A percentile compares a stretch with the other conserved stretches of the same genome.
These are phyloP conservation scores for Rhizophagus sp. DNA, from an alignment of 192 early-diverging fungal genomes.

Conservation along the genomic window DNA sequence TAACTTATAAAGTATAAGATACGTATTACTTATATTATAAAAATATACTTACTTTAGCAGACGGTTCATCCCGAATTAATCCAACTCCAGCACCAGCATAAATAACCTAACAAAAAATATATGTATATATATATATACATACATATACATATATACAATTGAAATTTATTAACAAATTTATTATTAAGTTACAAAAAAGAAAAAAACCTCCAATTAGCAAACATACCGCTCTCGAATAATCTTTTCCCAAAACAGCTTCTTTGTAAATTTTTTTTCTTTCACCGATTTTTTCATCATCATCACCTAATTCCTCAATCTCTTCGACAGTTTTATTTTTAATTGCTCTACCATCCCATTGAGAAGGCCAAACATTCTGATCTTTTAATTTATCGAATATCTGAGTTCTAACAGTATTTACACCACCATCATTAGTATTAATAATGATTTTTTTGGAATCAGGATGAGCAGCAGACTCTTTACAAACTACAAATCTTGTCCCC, in stretches of 20 bases:
- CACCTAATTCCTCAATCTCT: constrained; percentile 17
- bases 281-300: neutral
- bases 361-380: constrained; percentile 38
- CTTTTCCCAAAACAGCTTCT: neutral
- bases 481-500: constrained; percentile 47
- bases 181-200: neutral
- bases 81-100: neutral
- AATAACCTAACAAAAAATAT: neutral
- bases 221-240: neutral
- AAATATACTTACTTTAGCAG: neutral
- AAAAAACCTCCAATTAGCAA: neutral
- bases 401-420: constrained; percentile 40
- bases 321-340: constrained; percentile 35
- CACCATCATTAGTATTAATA: constrained; percentile 42
- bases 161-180: neutral
- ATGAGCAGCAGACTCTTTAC: constrained; percentile 28
- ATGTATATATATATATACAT: neutral
- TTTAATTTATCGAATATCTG: constrained; percentile 47
- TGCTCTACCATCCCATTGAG: constrained; percentile 37
- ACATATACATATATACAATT: neutral
- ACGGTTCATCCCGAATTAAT: neutral
- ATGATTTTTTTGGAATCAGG: constrained; percentile 42
- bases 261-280: neutral
- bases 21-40: neutral
- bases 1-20: neutral